Evolutionary conservation across 495 filamentous ascomycete species (phyloP).

Genomic region (Penicillium atrosanguineum): DNA sequence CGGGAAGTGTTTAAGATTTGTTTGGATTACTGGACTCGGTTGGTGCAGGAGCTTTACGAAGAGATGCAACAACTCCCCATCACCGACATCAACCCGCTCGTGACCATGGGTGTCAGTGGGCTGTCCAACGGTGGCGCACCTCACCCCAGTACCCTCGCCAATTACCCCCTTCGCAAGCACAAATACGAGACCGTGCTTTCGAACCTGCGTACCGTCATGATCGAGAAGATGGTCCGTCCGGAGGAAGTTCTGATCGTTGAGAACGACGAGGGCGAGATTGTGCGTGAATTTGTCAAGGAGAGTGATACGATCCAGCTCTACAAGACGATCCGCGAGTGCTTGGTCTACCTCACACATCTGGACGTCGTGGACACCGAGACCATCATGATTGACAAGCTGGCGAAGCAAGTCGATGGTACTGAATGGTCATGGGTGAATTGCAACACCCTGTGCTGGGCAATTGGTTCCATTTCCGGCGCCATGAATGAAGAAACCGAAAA

Average conservation of each 20-base stretch:
- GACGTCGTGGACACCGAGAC: conserved; percentile 96
- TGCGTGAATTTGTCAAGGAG: conserved; percentile 98
- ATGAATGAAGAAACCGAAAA: conserved; percentile 99
- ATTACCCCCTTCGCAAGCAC: conserved; percentile 92
- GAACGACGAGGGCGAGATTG: conserved; percentile 98
- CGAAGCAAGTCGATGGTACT: conserved; percentile 85
- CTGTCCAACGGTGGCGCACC: conserved; percentile 77
- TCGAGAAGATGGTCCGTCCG: conserved; percentile 98
- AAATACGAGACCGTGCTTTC: conserved; percentile 93
- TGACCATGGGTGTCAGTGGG: conserved; percentile 70
- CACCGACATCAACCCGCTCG: conserved; percentile 83
- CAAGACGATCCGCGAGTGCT: conserved; percentile 95
- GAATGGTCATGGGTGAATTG: conserved; percentile 99
- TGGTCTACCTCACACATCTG: conserved; percentile 96
- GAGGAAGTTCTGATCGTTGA: conserved; percentile 99
- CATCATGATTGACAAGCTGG: conserved; percentile 98
- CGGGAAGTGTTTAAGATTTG: conserved; percentile 99
- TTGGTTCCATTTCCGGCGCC: conserved; percentile 95
- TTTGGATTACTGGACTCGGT: conserved; percentile 97
- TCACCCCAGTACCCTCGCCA: conserved; percentile 75
- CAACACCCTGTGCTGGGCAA: conserved; percentile 99
- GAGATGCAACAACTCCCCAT: conserved; percentile 96
- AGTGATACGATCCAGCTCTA: conserved; percentile 98
- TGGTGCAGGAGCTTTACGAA: conserved; percentile 97
- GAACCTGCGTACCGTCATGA: conserved; percentile 95